These are phyloP conservation scores for Skeletonema costatum DNA, from an alignment of 108 stramenopile species.

Conservation along the genomic window DNA sequence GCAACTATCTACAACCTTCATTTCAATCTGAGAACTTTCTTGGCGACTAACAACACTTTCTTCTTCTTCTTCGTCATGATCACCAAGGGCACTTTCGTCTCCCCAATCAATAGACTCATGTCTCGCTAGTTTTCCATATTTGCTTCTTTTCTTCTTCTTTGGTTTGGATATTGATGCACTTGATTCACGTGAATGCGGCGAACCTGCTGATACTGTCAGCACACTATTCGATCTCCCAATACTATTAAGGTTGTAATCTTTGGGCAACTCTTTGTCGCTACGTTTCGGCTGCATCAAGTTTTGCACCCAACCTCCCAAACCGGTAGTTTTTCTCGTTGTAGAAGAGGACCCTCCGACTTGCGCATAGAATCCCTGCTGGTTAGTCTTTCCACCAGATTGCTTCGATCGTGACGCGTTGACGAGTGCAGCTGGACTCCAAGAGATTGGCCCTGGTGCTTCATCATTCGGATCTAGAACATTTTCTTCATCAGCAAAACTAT, in stretches of 20 bases:
- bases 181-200: not conserved
- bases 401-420: constrained; percentile 25
- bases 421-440: constrained; percentile 39
- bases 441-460: constrained; percentile 11
- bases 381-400: constrained; percentile 19
- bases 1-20: constrained; percentile 20
- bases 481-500: constrained; percentile 2
- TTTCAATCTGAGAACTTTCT: not conserved
- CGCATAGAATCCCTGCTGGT: constrained; percentile 36
- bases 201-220: not conserved
- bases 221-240: constrained; percentile 6
- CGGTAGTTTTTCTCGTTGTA: not conserved
- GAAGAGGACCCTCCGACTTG: not conserved
- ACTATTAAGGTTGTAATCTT: constrained; percentile 29
- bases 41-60: not conserved
- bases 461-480: constrained; percentile 26
- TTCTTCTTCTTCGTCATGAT: not conserved
- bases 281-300: constrained; percentile 3
- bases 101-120: constrained; percentile 35
- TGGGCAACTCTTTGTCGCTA: not conserved
- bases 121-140: not conserved
- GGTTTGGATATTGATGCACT: not conserved
- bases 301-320: constrained; percentile 5
- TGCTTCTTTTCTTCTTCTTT: constrained; percentile 1
- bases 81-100: constrained; percentile 34